Evolutionary conservation across 164 flowering plant species (phyloP).

Genomic region (Aristolochia californica): DNA sequence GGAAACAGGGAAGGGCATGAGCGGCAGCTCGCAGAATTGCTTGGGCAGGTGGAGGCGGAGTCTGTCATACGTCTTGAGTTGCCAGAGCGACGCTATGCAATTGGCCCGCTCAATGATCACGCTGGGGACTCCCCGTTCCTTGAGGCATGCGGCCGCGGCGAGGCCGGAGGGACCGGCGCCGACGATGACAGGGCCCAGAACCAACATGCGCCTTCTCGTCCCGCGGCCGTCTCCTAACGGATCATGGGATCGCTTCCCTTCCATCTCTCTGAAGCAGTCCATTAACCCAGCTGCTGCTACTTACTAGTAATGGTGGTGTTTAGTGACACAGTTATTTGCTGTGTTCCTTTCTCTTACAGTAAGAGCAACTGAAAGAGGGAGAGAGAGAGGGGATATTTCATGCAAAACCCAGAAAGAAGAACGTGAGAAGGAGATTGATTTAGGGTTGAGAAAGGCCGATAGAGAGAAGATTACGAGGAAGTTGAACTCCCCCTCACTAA

Average conservation of each 20-base stretch:
- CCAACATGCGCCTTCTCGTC: slow-evolving; percentile 19
- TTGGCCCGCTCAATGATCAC: slow-evolving; percentile 51
- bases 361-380: no score
- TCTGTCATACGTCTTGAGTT: slow-evolving; percentile 58
- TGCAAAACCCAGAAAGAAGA: neutral
- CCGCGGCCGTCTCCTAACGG: no score
- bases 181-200: slow-evolving; percentile 50
- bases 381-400: neutral
- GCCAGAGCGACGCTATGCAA: slow-evolving; percentile 83
- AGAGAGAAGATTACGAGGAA: neutral
- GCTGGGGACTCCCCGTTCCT: slow-evolving; percentile 33
- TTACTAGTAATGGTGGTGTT: no score
- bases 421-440: neutral
- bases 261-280: slow-evolving; percentile 42
- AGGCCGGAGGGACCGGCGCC: slow-evolving; percentile 90
- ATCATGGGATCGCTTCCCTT: slow-evolving; percentile 40
- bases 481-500: neutral
- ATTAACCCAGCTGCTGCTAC: no score
- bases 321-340: no score
- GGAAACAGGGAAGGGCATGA: slow-evolving; percentile 49
- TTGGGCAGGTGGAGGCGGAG: slow-evolving; percentile 74
- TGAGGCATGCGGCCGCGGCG: slow-evolving; percentile 67
- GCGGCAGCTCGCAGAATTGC: slow-evolving; percentile 65
- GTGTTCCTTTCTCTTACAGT: no score
- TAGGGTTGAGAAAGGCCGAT: neutral